Conservation (phyloP, 495 filamentous ascomycete species). For the Jackrogersella multiformis region DNA sequence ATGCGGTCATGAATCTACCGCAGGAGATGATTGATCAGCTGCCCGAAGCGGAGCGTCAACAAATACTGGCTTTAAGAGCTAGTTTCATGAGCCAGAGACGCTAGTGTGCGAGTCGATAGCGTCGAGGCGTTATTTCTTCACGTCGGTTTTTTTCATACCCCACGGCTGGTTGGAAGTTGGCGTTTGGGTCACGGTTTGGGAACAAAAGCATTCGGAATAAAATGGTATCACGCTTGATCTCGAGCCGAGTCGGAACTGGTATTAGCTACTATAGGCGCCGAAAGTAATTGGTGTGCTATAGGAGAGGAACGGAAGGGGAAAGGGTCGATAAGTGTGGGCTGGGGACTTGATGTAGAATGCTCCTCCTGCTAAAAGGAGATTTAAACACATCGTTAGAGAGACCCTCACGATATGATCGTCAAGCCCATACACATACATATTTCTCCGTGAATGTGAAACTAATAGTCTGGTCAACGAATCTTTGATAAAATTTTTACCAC, state of each 20-base stretch:
- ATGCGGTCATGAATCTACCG: constrained; percentile 78
- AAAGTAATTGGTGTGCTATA: neutral
- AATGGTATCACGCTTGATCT: constrained; percentile 8
- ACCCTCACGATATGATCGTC: neutral
- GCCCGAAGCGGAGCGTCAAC: constrained; percentile 73
- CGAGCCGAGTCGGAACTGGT: constrained; percentile 2
- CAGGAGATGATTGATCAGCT: constrained; percentile 79
- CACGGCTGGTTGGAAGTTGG: constrained; percentile 25
- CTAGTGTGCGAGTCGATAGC: neutral
- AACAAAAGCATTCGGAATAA: constrained; percentile 23
- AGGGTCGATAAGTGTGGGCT: neutral
- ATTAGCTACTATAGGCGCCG: neutral
- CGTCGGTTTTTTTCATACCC: constrained; percentile 35
- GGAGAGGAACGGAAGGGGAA: too few relatives aligned
- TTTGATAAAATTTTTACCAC: too few relatives aligned
- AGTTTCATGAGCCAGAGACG: constrained; percentile 43
- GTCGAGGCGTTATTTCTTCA: constrained; percentile 3
- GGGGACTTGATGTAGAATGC: neutral
- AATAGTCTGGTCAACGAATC: neutral
- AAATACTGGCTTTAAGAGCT: constrained; percentile 73
- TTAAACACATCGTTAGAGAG: neutral
- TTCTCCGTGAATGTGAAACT: neutral
- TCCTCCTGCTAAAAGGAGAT: too few relatives aligned
- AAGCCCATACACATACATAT: neutral
- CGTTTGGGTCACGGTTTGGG: constrained; percentile 35